These are phyloP conservation scores for Huntiella moniliformis DNA, from an alignment of 2,329 filamentous ascomycete species.

Conservation along the genomic window DNA sequence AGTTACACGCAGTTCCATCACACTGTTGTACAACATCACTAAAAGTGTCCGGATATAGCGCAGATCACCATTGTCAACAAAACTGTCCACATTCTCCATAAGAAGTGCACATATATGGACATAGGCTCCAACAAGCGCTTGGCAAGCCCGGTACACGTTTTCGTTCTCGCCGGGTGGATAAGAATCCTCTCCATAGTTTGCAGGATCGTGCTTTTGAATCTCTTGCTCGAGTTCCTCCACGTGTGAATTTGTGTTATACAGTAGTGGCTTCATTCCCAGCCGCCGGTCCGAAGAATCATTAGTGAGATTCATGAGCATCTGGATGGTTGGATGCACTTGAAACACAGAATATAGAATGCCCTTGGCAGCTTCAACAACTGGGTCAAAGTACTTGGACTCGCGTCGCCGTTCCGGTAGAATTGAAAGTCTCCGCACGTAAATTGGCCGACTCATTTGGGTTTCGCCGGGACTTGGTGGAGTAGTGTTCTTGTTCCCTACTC, in stretches of 20 bases:
- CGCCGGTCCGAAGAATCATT: slow-evolving; percentile 41
- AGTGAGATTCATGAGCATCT: slow-evolving; percentile 43
- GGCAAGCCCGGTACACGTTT: slow-evolving; percentile 42
- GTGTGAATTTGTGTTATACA: slow-evolving; percentile 48
- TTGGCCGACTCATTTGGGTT: slow-evolving; percentile 35
- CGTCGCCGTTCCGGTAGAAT: slow-evolving; percentile 44
- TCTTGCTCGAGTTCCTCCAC: slow-evolving; percentile 47
- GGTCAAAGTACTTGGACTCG: slow-evolving; percentile 41
- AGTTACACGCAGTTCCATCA: slow-evolving; percentile 45
- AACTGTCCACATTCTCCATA: slow-evolving; percentile 41
- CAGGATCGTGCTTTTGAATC: slow-evolving; percentile 40
- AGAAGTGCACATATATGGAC: slow-evolving; percentile 45
- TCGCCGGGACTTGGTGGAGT: slow-evolving; percentile 44
- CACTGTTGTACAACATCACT: slow-evolving; percentile 45
- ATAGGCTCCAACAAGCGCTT: slow-evolving; percentile 45
- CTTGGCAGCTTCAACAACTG: slow-evolving; percentile 45
- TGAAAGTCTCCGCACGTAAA: slow-evolving; percentile 45
- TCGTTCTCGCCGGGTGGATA: slow-evolving; percentile 37
- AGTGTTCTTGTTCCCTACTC: slow-evolving; percentile 20
- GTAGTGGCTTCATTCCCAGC: slow-evolving; percentile 46
- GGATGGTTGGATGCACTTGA: slow-evolving; percentile 49
- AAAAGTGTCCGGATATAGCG: slow-evolving; percentile 47
- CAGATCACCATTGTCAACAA: slow-evolving; percentile 46
- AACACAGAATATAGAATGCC: slow-evolving; percentile 49
- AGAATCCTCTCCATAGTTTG: slow-evolving; percentile 19